Evolutionary conservation across 495 filamentous ascomycete species (phyloP), one percentile per base, ranked within the genome.

Genomic region (Penicillium simplicissimum): DNA sequence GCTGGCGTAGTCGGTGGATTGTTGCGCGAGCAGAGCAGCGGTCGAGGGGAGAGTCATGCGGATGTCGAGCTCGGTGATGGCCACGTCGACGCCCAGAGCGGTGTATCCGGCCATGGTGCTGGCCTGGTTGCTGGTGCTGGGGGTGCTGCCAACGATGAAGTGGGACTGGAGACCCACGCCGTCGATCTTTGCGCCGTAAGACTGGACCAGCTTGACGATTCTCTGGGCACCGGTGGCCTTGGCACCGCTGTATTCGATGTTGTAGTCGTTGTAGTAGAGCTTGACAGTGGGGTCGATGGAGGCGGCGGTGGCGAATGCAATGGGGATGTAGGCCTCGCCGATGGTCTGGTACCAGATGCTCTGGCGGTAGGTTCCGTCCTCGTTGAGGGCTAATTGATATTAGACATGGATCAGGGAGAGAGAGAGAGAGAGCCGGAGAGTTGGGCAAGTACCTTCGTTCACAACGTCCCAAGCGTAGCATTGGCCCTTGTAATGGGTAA

Each of bases 181-280:
- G 61, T 90, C 85, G 61, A 90, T 85, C 52, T 80, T 80, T 31
- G 79, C 78, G 0, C 82, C 83, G 21, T 76, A 80, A 1, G 77
- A 75, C 52, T 83, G 61, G 21, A 90, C 66, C 25, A 81, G 66
- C 60, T 82, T 76, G 55, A 89, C 82, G 48, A 89, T 81, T 10
- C 66, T 68, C 11, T 73, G 71, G 4, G 77, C 78, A 6, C 67
- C 81, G 0, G 74, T 76, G 36, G 78, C 71, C 67, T 87, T 84
- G 48, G 74, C 62, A 6, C 81, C 77, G 7, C 77, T 74, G 5
- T 67, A 76, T 69, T 89, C 87, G 66, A 87, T 84, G 74, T 85
- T 88, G 75, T 89, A 90, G 62, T 81, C 76, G 74, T 90, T 91
- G 77, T 89, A 87, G 78, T 88, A 90, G 36, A 85, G 79, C 69